Conservation (phyloP, 805 yeast species). For the Candida jianshihensis region DNA sequence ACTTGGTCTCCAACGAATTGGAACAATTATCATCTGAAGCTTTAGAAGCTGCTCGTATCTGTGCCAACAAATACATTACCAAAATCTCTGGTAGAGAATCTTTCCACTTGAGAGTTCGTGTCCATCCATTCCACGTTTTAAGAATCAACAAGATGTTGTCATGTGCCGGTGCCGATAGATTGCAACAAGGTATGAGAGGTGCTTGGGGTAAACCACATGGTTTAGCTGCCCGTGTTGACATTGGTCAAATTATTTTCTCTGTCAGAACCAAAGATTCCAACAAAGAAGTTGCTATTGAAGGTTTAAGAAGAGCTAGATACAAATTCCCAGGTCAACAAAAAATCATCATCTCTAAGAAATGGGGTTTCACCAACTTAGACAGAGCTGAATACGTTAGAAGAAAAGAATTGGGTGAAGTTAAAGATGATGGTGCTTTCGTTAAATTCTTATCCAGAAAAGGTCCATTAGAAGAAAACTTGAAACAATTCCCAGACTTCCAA, state of each 20-base stretch:
- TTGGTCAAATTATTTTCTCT: slow-evolving; percentile 97
- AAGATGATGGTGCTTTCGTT: slow-evolving; percentile 99
- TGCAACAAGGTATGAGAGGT: slow-evolving; percentile 99
- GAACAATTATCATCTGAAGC: slow-evolving; percentile 99
- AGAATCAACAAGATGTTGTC: slow-evolving; percentile 99
- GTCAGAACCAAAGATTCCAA: slow-evolving; percentile 97
- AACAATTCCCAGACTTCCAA: slow-evolving; percentile 82
- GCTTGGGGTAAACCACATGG: slow-evolving; percentile 99
- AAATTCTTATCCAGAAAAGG: slow-evolving; percentile 98
- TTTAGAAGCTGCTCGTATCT: slow-evolving; percentile 99
- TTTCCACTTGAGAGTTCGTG: slow-evolving; percentile 99
- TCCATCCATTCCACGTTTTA: slow-evolving; percentile 99
- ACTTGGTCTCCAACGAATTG: slow-evolving; percentile 97
- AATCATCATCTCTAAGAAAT: slow-evolving; percentile 98
- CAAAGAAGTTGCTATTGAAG: slow-evolving; percentile 97
- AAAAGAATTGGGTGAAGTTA: slow-evolving; percentile 90
- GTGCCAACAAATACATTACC: slow-evolving; percentile 99
- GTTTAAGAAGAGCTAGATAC: slow-evolving; percentile 99
- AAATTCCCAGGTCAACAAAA: slow-evolving; percentile 99
- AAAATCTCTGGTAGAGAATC: slow-evolving; percentile 97
- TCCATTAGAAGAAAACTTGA: slow-evolving; percentile 84
- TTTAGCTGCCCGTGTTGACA: slow-evolving; percentile 97
- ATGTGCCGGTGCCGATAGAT: slow-evolving; percentile 99
- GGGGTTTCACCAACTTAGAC: slow-evolving; percentile 99
- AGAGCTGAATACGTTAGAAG: slow-evolving; percentile 95